phyloP scores from a whole-genome alignment of 208 protist genomes.

The Trypanosoma caninum region DNA sequence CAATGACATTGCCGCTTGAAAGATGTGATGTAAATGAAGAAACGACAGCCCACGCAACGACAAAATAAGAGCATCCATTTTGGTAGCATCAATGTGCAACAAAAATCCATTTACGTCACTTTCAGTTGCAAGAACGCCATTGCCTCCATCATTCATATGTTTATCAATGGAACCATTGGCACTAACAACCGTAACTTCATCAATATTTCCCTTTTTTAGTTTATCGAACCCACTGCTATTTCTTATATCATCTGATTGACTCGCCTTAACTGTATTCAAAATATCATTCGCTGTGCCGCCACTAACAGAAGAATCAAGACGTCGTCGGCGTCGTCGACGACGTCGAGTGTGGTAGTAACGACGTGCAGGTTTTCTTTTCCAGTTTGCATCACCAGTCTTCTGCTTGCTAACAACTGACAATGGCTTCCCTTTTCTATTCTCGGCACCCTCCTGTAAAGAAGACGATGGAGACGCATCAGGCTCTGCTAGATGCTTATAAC shows the following conservation, averaged over 20 bases:
- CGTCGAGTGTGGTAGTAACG: conserved; percentile 31
- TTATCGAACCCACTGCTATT: neutral
- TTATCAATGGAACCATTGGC: too few relatives aligned
- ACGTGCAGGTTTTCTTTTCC: conserved; percentile 2
- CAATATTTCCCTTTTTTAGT: neutral
- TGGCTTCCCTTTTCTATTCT: neutral
- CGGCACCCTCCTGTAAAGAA: neutral
- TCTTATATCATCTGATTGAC: too few relatives aligned
- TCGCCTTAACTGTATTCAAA: too few relatives aligned
- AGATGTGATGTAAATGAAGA: conserved; percentile 18
- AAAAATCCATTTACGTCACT: neutral
- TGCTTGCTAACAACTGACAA: neutral
- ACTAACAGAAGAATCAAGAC: too few relatives aligned
- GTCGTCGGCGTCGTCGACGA: too few relatives aligned
- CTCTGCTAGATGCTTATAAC: conserved; percentile 52
- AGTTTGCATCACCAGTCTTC: neutral
- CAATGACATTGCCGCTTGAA: conserved; percentile 18
- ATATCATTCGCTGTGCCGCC: too few relatives aligned
- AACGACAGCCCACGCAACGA: conserved; percentile 16
- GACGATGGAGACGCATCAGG: conserved; percentile 28
- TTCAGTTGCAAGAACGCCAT: too few relatives aligned
- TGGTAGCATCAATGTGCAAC: neutral
- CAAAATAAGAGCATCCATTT: neutral
- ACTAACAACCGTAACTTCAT: too few relatives aligned
- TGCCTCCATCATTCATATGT: too few relatives aligned